These are phyloP conservation scores for Sonneratia alba DNA, from an alignment of 345 rosid genomes.

Conservation along the genomic window DNA sequence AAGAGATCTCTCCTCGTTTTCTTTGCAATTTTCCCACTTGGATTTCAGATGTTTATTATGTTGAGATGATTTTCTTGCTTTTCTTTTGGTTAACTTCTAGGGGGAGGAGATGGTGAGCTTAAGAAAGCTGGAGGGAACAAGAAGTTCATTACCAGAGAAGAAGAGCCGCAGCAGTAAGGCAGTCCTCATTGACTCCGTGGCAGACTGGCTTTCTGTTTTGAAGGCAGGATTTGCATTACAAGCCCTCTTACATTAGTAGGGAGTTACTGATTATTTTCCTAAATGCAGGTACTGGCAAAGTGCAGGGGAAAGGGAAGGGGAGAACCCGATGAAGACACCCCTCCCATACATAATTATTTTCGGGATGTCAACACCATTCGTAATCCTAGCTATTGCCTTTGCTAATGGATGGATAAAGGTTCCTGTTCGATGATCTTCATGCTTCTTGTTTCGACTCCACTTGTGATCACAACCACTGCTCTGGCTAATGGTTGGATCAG, in stretches of 20 bases:
- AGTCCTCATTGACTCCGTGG: too few relatives aligned
- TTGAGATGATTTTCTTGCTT: neutral
- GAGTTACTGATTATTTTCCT: neutral
- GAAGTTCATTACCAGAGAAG: constrained; percentile 79
- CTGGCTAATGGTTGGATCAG: neutral
- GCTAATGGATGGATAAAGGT: constrained; percentile 95
- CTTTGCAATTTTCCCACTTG: neutral
- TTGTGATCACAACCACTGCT: constrained; percentile 59
- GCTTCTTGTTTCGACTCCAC: constrained; percentile 41
- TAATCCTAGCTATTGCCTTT: constrained; percentile 34
- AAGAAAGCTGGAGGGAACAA: constrained; percentile 64
- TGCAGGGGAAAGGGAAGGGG: constrained; percentile 88
- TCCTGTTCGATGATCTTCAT: constrained; percentile 23
- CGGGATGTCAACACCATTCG: constrained; percentile 88
- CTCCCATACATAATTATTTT: constrained; percentile 81
- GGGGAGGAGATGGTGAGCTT: constrained; percentile 63
- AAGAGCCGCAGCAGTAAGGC: constrained; percentile 53
- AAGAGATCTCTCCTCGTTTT: neutral
- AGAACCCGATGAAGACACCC: constrained; percentile 93
- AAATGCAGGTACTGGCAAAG: constrained; percentile 79
- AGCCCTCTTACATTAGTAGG: neutral
- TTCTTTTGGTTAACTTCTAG: constrained; percentile 18
- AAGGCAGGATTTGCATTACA: too few relatives aligned
- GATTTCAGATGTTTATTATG: neutral
- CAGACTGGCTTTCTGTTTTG: too few relatives aligned